These are phyloP conservation scores for Zoysia matrella DNA, from an alignment of 202 grass and related monocot genomes.

Conservation along the genomic window DNA sequence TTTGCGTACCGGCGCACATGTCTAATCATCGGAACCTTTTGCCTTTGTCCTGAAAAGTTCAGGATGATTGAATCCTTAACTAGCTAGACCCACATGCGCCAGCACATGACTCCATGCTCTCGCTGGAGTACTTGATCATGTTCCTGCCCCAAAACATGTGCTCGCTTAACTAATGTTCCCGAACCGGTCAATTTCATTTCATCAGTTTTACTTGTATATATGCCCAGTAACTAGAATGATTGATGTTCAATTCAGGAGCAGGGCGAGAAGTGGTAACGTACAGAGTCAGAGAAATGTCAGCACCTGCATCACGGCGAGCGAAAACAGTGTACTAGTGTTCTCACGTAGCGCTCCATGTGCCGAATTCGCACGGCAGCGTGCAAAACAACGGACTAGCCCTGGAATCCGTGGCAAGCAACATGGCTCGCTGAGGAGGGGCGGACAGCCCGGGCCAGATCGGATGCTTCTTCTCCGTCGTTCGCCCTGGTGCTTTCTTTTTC, in stretches of 20 bases:
- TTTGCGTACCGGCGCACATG: conserved; percentile 33
- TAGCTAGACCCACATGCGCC: neutral
- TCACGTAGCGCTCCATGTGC: neutral
- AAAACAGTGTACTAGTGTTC: neutral
- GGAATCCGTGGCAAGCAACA: conserved; percentile 25
- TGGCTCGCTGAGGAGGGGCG: neutral
- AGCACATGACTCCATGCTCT: neutral
- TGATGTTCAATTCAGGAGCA: neutral
- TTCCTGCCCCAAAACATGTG: neutral
- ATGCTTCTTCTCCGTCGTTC: conserved; percentile 52
- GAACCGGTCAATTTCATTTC: neutral
- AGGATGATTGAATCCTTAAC: conserved; percentile 22
- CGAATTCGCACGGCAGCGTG: neutral
- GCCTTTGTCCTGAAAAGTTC: neutral
- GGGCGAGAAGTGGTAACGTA: neutral
- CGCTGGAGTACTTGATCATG: neutral
- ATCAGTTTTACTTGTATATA: neutral
- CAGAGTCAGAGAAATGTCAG: neutral
- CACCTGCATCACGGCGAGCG: too few species aligned
- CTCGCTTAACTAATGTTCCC: neutral
- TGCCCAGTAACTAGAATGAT: neutral
- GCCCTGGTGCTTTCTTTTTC: conserved; percentile 35
- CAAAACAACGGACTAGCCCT: neutral
- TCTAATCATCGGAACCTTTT: conserved; percentile 30
- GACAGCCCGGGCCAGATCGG: conserved; percentile 38